Conservation (phyloP, 2,329 filamentous ascomycete species). For the Epichloe typhina region DNA sequence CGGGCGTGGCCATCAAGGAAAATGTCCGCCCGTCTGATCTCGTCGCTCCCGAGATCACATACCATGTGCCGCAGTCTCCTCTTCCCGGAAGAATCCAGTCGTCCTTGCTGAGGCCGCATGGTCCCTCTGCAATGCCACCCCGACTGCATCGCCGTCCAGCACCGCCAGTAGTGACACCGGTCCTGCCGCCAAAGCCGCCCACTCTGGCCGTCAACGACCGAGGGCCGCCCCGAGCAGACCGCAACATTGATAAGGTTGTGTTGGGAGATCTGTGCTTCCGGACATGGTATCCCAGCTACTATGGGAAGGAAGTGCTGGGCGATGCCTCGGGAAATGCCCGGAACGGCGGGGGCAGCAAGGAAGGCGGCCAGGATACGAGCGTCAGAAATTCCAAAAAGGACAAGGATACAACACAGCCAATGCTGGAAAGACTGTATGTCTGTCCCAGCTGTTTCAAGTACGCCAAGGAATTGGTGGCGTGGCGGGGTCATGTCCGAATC, state of each 20-base stretch:
- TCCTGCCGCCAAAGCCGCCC: constrained; percentile 23
- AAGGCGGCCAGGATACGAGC: constrained; percentile 15
- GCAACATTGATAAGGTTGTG: constrained; percentile 78
- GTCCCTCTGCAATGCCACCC: constrained; percentile 19
- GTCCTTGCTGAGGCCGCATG: constrained; percentile 21
- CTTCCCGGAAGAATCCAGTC: constrained; percentile 14
- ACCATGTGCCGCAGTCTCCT: constrained; percentile 24
- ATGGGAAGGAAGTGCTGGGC: constrained; percentile 57
- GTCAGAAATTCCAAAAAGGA: constrained; percentile 20
- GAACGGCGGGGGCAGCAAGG: constrained; percentile 14
- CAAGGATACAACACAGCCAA: constrained; percentile 22
- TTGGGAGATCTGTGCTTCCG: constrained; percentile 73
- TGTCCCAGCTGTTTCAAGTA: constrained; percentile 95
- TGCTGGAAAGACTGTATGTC: constrained; percentile 63
- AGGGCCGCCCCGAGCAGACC: constrained; percentile 36
- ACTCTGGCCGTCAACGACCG: constrained; percentile 16
- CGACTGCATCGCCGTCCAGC: constrained; percentile 16
- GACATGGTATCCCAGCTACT: constrained; percentile 89
- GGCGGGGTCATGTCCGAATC: constrained; percentile 42
- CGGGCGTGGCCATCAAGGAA: constrained; percentile 8
- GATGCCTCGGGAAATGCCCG: constrained; percentile 25
- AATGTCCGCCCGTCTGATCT: constrained; percentile 20
- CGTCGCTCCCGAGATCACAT: constrained; percentile 27
- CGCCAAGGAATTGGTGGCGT: constrained; percentile 47
- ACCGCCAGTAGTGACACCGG: constrained; percentile 18